These are phyloP conservation scores for Amanita fuliginea DNA, from an alignment of 768 basidiomycete genomes.

Conservation along the genomic window DNA sequence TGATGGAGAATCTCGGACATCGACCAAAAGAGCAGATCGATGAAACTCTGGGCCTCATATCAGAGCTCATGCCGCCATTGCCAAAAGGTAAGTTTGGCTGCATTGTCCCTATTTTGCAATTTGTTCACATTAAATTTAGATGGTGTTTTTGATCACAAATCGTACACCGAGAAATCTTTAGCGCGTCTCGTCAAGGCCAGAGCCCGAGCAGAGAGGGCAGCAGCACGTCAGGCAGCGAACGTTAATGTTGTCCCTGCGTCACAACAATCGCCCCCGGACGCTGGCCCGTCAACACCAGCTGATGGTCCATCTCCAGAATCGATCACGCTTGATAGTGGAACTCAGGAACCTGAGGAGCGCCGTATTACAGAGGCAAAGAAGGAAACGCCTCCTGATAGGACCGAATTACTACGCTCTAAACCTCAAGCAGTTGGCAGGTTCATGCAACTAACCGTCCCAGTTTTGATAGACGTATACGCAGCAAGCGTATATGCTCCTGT, in stretches of 20 bases:
- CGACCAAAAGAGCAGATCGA: slow-evolving; percentile 96
- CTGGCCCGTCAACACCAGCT: slow-evolving; percentile 12
- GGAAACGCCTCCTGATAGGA: slow-evolving; percentile 40
- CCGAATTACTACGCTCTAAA: slow-evolving; percentile 65
- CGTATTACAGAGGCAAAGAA: slow-evolving; percentile 20
- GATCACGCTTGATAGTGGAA: slow-evolving; percentile 16
- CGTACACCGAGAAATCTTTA: slow-evolving; percentile 81
- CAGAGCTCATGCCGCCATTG: slow-evolving; percentile 87
- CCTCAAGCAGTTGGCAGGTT: slow-evolving; percentile 73
- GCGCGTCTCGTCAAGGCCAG: slow-evolving; percentile 68
- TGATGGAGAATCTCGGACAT: slow-evolving; percentile 95
- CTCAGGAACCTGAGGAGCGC: slow-evolving; percentile 32
- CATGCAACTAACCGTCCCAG: slow-evolving; percentile 83
- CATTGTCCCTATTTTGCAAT: neutral
- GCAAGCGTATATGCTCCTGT: slow-evolving; percentile 87
- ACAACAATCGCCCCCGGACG: slow-evolving; percentile 12
- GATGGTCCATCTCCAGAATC: slow-evolving; percentile 19
- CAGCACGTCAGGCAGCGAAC: slow-evolving; percentile 45
- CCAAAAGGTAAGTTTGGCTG: slow-evolving; percentile 59
- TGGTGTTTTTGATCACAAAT: slow-evolving; percentile 90
- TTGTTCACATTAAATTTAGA: slow-evolving; percentile 34
- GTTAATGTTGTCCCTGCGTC: slow-evolving; percentile 17
- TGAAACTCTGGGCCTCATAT: slow-evolving; percentile 80
- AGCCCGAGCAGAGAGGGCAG: slow-evolving; percentile 71
- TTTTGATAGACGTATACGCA: slow-evolving; percentile 98